Conservation (phyloP, 2,329 filamentous ascomycete genomes). For the Aspergillus pseudoterreus region DNA sequence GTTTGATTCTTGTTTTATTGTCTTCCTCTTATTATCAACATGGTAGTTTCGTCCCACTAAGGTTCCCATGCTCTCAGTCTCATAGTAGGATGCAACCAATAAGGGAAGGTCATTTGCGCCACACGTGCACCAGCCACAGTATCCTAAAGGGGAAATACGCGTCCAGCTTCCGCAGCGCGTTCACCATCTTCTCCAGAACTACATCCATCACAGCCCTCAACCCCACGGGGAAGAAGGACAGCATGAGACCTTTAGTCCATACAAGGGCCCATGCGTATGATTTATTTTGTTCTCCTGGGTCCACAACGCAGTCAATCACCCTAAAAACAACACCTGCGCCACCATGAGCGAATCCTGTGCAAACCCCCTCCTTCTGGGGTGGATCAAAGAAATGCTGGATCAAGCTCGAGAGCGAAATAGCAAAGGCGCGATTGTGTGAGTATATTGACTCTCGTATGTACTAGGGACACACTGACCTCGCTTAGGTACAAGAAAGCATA, state of each 20-base stretch:
- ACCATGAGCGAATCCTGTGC: slow-evolving; percentile 45
- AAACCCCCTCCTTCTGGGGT: slow-evolving; percentile 68
- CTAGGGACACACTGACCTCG: slow-evolving; percentile 4
- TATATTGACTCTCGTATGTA: slow-evolving; percentile 3
- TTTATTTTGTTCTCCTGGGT: not conserved
- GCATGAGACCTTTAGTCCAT: not conserved
- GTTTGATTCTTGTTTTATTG: no score
- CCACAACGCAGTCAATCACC: not conserved
- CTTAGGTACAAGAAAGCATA: slow-evolving; percentile 71
- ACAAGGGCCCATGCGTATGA: not conserved
- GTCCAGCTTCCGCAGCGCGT: not conserved
- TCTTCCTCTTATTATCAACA: no score
- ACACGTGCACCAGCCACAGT: not conserved
- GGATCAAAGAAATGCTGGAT: slow-evolving; percentile 76
- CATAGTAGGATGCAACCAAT: not conserved
- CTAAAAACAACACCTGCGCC: not conserved
- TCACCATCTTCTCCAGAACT: not conserved
- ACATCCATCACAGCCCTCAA: not conserved
- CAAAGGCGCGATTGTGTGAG: slow-evolving; percentile 59
- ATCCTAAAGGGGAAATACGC: not conserved
- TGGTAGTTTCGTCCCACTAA: no score
- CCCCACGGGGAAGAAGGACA: not conserved
- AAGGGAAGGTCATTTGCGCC: not conserved
- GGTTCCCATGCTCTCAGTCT: not conserved
- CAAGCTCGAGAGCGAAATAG: slow-evolving; percentile 64